Base-by-base conservation (phyloP, 106 monocot species). In the Cymbidium sinense region DNA sequence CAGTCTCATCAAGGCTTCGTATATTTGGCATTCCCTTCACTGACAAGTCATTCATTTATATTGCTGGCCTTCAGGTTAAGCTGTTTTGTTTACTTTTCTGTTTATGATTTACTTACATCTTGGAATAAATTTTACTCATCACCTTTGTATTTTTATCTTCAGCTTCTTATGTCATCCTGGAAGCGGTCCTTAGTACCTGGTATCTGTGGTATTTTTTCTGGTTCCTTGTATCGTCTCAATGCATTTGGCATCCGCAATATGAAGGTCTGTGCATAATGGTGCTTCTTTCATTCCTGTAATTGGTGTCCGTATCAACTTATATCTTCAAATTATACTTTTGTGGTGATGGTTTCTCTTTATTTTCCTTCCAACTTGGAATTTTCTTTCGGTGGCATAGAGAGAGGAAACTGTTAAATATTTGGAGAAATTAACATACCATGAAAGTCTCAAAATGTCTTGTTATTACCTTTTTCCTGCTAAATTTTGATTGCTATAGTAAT, bases 111-210 rank as follows among this genome's bases (percentile, higher is more conserved):
- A 5, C 5, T 43, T 25, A 0, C 28, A 6, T 74, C 20, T 74
- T 44, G 5, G 18, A 27, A 47, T 25, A 20, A 13, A 28, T 7
- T 6, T 70, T 34, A 52, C 18, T 29, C 77, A 77, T 21, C 47
- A 50, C 8, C 75, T 43, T 15, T 37, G 50, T 43, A 33, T 70
- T 27, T 44, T 6, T 62, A 33, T 77, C 15, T 81, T 65, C 82
- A 98, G 96, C 94, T 98, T 80, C 87, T 98, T 74, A 75, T 98
- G 61, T 94, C 88, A 70, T 86, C 88, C 50, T 91, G 91, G 96
- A 92, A 82, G 55, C 70, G 88, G 29, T 98, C 96, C 11, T 67
- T 98, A 81, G 65, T 98, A 71, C 96, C 96, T 84, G 96, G 94
- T 67, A 43, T 94, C 33, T 98, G 94, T 86, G 94, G 96, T 75